Evolutionary conservation across 139 green algal species (phyloP), one percentile per base, ranked within the genome.

Genomic region (Mesotaenium endlicherianum): DNA sequence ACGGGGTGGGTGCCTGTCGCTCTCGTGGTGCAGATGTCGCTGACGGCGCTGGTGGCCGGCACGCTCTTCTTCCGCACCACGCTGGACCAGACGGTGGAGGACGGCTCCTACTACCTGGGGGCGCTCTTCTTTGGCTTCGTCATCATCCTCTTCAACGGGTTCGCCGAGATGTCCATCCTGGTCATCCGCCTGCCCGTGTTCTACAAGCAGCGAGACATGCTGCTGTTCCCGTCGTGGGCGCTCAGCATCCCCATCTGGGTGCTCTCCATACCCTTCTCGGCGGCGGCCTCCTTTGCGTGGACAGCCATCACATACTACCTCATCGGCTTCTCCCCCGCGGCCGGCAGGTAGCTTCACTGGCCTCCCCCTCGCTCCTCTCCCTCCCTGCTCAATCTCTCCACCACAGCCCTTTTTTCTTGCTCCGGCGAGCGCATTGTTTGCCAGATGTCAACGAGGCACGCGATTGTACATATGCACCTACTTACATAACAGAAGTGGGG

Each of bases 131-230:
- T 91, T 80, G 81, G 78, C n/a, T 30, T 91, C 53, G 79, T 88
- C 79, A 77, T 81, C 50, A 79, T 85, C 57, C 74, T 88, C 67
- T 89, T 89, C 87, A 89, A 87, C 67, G 86, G 76, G 53, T 75
- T 75, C 58, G 36, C 76, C 39, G 76, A 74, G 55, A 50, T 75
- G 3, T 42, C 55, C 36, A 36, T 83, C 34, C 34, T 55, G 17
- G 26, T 43, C 5, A 43, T 45, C 14, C 72, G 72, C 53, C 76
- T 83, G 31, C 76, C 43, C 45, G 70, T 97, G n/a, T 95, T 93
- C 84, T 97, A 90, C 90, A 95, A 95, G 87, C 93, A 96, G 75
- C 86, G 92, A 2, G 84, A 94, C 85, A 84, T 88, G 67, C 49
- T 88, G 64, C 93, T 96, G 76, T 95, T 92, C 75, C 86, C 91